Evolutionary conservation across 305 asterid genomes (phyloP), one percentile per base, ranked within the genome.

Genomic region (Lippia alba): DNA sequence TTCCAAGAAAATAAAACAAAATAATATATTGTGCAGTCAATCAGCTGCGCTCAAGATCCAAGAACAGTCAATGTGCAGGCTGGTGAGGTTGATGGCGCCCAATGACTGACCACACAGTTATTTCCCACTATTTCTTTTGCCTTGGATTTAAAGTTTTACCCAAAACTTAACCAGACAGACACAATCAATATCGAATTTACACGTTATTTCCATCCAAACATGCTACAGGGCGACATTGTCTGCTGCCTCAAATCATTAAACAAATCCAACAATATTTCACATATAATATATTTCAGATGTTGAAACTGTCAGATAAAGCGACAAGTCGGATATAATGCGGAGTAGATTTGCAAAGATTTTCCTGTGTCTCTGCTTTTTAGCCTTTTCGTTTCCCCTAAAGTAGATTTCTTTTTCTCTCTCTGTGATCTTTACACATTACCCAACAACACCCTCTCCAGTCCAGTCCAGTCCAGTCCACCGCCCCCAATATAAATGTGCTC

Each of bases 331-430:
- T 82, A 84, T 85, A 89, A 81, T 82, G 93, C 77, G 80, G 69
- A 72, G 73, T 85, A 82, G 97, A 91, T 91, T 86, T 86, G 74
- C 84, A 74, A 87, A 91, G 95, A 87, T 90, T 78, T 81, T 53
- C 85, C 51, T 69, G 77, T 79, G 74, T 84, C 89, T 69, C 78
- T 73, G 71, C 84, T 74, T 81, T 69, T 61, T 44, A 71, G 24
- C 77, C 87, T 82, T 80, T 82, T 80, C 74, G 71, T 76, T 73
- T 84, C 80, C 84, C 87, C 77, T 72, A 80, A 86, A 85, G 86
- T 77, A 82, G 81, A 81, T 85, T 70, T 90, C 67, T 50, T 70
- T 72, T 71, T 78, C 85, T 83, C 83, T 82, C 87, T 85, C 87
- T 76, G 70, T 81, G 68, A 84, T 84, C 86, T 86, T 36, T 73